A percentile compares a stretch with the other conserved stretches of the same genome.
phyloP scores from a whole-genome alignment of 768 basidiomycete species.

The Mycena capillaripes region DNA sequence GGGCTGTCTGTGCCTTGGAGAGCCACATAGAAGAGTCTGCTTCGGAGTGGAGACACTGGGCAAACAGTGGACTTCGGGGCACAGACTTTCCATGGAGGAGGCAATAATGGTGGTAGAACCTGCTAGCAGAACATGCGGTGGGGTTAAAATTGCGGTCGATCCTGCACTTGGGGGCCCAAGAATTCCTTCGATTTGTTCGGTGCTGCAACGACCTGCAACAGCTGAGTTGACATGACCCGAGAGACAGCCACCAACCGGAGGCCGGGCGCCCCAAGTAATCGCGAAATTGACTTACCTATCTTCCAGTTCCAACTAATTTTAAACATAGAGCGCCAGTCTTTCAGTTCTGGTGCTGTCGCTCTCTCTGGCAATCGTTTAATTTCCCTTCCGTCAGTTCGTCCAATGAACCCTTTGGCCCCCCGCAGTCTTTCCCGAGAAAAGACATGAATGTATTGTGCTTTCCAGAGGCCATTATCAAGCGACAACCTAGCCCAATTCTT shows the following conservation, averaged over 20 bases:
- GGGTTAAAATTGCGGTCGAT: slow-evolving; percentile 27
- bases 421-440: slow-evolving; percentile 79
- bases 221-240: background rate
- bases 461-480: slow-evolving; percentile 83
- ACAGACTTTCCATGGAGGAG: slow-evolving; percentile 54
- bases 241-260: too few species aligned
- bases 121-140: slow-evolving; percentile 67
- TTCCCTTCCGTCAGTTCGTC: slow-evolving; percentile 68
- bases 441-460: slow-evolving; percentile 69
- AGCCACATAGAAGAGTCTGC: slow-evolving; percentile 60
- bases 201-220: slow-evolving; percentile 72
- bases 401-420: slow-evolving; percentile 74
- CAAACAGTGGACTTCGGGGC: slow-evolving; percentile 54
- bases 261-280: too few species aligned
- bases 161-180: slow-evolving; percentile 21
- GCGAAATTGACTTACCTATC: slow-evolving; percentile 72
- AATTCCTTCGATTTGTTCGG: slow-evolving; percentile 52
- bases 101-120: slow-evolving; percentile 73
- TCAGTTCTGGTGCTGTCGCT: slow-evolving; percentile 51
- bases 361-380: slow-evolving; percentile 71
- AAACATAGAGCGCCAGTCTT: slow-evolving; percentile 92
- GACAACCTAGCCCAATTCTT: slow-evolving; percentile 78
- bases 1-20: slow-evolving; percentile 46
- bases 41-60: slow-evolving; percentile 47
- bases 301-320: slow-evolving; percentile 88